Evolutionary conservation across 2,329 filamentous ascomycete species (phyloP).

Genomic region (Colletotrichum sp.): DNA sequence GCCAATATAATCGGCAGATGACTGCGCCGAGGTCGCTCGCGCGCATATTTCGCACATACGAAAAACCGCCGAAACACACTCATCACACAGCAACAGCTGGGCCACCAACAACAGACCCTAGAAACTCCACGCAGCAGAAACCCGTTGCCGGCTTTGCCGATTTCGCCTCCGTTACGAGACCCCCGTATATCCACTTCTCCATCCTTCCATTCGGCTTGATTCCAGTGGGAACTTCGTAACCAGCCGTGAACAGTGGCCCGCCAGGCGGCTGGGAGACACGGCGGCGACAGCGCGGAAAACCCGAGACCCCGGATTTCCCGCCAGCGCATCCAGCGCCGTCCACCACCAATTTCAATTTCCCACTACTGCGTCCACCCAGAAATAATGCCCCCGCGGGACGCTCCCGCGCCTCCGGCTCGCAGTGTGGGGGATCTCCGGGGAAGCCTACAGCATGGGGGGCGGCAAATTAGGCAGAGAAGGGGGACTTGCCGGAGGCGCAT

Average conservation of each 20-base stretch:
- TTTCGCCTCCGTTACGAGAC: neutral
- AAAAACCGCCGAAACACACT: neutral
- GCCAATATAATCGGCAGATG: neutral
- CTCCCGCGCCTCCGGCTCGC: neutral
- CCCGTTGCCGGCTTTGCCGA: neutral
- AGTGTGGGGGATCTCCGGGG: slow-evolving; percentile 17
- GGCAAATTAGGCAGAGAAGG: neutral
- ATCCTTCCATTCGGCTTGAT: neutral
- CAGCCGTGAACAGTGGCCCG: neutral
- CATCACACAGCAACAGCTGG: neutral
- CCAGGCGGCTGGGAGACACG: neutral
- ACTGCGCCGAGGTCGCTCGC: neutral
- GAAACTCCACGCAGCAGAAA: neutral
- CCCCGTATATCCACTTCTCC: neutral
- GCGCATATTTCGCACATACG: neutral
- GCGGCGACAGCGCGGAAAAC: neutral
- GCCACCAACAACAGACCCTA: neutral
- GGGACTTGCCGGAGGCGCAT: neutral
- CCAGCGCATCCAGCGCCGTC: neutral
- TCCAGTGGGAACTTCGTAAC: neutral
- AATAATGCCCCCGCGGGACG: neutral
- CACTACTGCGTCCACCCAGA: neutral
- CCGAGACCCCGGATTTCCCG: neutral
- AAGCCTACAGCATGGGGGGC: neutral
- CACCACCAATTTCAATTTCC: neutral